Evolutionary conservation across 2,329 filamentous ascomycete genomes (phyloP).

Genomic region (Alternaria conjuncta): DNA sequence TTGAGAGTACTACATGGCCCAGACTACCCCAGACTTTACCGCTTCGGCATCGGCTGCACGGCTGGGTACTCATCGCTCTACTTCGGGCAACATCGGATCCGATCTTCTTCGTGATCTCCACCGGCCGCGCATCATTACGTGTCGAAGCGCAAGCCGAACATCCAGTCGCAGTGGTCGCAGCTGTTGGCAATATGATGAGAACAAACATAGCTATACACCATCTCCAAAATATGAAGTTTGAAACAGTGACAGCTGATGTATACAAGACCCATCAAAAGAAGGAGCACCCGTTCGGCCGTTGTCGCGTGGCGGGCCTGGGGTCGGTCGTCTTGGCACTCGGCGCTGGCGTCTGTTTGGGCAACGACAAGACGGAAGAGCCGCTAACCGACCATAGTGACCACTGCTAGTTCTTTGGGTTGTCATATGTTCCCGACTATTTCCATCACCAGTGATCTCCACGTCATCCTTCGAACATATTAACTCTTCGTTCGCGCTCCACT

Average conservation of each 20-base stretch:
- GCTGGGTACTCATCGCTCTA: background rate
- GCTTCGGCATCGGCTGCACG: background rate
- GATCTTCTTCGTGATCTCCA: background rate
- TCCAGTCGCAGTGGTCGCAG: background rate
- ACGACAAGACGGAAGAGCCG: conserved; percentile 21
- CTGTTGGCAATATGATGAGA: background rate
- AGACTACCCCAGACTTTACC: conserved; percentile 4
- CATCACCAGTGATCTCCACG: conserved; percentile 18
- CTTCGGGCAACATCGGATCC: conserved; percentile 14
- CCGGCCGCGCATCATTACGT: conserved; percentile 5
- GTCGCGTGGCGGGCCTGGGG: conserved; percentile 16
- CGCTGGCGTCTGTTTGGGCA: conserved; percentile 21
- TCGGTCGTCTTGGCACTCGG: conserved; percentile 24
- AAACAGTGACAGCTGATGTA: background rate
- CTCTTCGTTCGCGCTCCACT: background rate
- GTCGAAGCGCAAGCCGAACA: background rate
- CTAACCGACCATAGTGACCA: conserved; percentile 21
- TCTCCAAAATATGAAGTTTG: background rate
- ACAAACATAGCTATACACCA: background rate
- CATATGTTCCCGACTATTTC: conserved; percentile 18
- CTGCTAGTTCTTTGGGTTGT: conserved; percentile 17
- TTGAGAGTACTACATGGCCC: background rate
- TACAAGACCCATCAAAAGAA: background rate
- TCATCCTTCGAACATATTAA: conserved; percentile 19
- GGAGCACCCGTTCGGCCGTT: conserved; percentile 5